Percentiles rank a stretch among this genome's conserved stretches.
phyloP scores from a whole-genome alignment of 2,329 filamentous ascomycete species.

The Periconia sp. region DNA sequence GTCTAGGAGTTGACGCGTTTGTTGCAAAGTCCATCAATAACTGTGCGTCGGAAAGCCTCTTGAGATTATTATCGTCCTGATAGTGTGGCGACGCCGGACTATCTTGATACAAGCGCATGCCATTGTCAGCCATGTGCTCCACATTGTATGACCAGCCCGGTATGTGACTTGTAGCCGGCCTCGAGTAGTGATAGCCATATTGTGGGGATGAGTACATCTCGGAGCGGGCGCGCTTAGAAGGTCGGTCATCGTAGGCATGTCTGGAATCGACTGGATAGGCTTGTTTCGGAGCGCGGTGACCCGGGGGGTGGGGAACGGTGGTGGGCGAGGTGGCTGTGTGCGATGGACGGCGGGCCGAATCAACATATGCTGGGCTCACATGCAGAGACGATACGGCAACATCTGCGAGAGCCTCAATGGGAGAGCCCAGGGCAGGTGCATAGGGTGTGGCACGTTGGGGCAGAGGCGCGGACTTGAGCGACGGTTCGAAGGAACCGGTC shows the following conservation, averaged over 20 bases:
- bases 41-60: constrained; percentile 52
- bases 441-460: constrained; percentile 23
- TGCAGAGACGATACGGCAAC: constrained; percentile 46
- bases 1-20: constrained; percentile 35
- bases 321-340: constrained; percentile 27
- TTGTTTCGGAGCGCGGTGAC: constrained; percentile 31
- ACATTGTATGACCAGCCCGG: constrained; percentile 47
- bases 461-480: constrained; percentile 28
- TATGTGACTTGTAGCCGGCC: constrained; percentile 57
- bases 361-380: constrained; percentile 40
- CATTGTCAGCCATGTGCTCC: constrained; percentile 45
- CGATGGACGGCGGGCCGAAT: constrained; percentile 27
- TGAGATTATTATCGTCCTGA: constrained; percentile 40
- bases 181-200: constrained; percentile 41
- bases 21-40: constrained; percentile 52
- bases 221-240: constrained; percentile 66
- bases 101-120: constrained; percentile 39
- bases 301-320: constrained; percentile 21
- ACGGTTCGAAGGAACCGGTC: constrained; percentile 18
- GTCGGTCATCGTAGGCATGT: constrained; percentile 51
- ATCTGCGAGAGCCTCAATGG: constrained; percentile 54
- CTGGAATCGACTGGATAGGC: constrained; percentile 13
- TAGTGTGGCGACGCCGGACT: constrained; percentile 11
- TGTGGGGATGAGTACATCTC: constrained; percentile 58
- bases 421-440: constrained; percentile 37